These are phyloP conservation scores for Blastocystis sp. DNA, from an alignment of 352 stramenopile species.

Conservation along the genomic window DNA sequence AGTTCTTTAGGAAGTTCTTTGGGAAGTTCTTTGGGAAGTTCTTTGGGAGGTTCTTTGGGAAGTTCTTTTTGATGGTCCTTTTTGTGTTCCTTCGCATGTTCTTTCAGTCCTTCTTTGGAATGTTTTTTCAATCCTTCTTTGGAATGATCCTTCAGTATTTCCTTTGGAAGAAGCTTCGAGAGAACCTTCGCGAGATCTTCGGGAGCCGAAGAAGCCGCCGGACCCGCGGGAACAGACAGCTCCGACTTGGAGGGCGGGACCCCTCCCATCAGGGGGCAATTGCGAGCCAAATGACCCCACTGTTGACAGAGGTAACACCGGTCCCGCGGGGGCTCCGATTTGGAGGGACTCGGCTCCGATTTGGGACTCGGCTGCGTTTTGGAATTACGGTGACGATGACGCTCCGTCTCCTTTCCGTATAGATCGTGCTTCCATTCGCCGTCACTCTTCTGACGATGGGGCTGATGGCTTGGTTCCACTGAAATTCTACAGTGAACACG, in stretches of 20 bases:
- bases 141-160: too few relatives aligned
- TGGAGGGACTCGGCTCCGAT: background rate
- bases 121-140: background rate
- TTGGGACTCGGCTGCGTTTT: background rate
- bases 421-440: background rate
- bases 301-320: background rate
- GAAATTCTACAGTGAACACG: too few relatives aligned
- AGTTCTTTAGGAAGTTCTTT: too few relatives aligned
- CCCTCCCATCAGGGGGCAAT: too few relatives aligned
- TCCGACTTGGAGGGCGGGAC: too few relatives aligned
- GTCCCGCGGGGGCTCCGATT: background rate
- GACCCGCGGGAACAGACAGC: too few relatives aligned
- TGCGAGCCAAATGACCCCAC: background rate
- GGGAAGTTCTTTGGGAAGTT: too few relatives aligned
- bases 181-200: too few relatives aligned
- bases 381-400: background rate
- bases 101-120: background rate
- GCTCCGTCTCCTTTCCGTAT: background rate
- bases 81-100: background rate
- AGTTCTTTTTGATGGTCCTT: background rate
- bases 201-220: too few relatives aligned
- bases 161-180: too few relatives aligned
- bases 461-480: too few relatives aligned
- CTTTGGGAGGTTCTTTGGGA: background rate
- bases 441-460: background rate